Evolutionary conservation across 805 yeast species (phyloP).

Genomic region (Candida boleticola): DNA sequence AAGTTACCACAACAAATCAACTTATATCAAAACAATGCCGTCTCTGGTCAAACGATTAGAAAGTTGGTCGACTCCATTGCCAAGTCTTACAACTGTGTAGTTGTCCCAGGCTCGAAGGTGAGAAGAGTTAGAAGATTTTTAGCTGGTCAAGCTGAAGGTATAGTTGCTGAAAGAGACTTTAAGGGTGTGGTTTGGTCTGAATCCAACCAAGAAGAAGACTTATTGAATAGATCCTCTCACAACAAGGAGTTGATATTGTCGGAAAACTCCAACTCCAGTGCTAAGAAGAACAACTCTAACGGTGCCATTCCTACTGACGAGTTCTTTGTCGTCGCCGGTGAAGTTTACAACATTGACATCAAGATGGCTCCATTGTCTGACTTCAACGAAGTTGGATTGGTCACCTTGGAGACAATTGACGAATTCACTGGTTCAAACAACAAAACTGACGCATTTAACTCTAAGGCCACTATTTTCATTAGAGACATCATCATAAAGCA

Average conservation of each 20-base stretch:
- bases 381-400: conserved; percentile 57
- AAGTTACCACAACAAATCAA: conserved; percentile 52
- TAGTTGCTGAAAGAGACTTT: conserved; percentile 87
- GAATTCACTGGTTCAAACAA: conserved; percentile 62
- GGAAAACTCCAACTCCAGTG: conserved; percentile 7
- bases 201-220: conserved; percentile 66
- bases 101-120: conserved; percentile 90
- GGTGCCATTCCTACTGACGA: conserved; percentile 75
- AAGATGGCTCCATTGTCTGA: conserved; percentile 68
- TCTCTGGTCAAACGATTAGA: conserved; percentile 73
- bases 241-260: conserved; percentile 1
- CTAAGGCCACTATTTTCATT: conserved; percentile 69
- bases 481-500: conserved; percentile 87
- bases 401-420: conserved; percentile 67
- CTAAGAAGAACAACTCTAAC: conserved; percentile 27
- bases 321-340: conserved; percentile 72
- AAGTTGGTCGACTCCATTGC: conserved; percentile 83
- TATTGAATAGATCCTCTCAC: conserved; percentile 44
- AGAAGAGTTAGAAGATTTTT: conserved; percentile 90
- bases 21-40: conserved; percentile 25
- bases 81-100: conserved; percentile 73
- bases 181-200: conserved; percentile 92
- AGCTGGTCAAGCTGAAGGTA: conserved; percentile 93
- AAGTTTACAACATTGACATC: conserved; percentile 82
- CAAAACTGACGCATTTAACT: conserved; percentile 47